Percentiles rank a stretch among this genome's conserved stretches.
Evolutionary conservation across 306 rosid genomes (phyloP).

Genomic region (Alnus glutinosa): DNA sequence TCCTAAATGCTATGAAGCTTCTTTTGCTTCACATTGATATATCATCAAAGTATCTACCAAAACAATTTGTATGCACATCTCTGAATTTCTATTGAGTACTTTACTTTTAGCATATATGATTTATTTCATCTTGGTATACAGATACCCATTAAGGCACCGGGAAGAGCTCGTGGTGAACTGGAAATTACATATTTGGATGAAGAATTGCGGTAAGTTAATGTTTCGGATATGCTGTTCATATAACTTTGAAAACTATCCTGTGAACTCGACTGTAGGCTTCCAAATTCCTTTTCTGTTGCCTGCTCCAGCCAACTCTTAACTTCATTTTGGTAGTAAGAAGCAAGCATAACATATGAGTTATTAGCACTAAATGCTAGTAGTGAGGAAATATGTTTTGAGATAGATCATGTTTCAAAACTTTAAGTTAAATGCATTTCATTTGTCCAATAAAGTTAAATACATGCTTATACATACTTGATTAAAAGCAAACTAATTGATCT

Average conservation of each 20-base stretch:
- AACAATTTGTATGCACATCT: constrained; percentile 2
- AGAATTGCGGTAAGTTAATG: constrained; percentile 70
- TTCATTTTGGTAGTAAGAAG: background rate
- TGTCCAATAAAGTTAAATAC: too few species aligned
- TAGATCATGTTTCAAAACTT: background rate
- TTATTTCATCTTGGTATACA: constrained; percentile 34
- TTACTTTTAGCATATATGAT: background rate
- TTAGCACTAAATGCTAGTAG: background rate
- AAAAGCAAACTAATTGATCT: background rate
- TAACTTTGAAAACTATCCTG: background rate
- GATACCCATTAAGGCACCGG: constrained; percentile 95
- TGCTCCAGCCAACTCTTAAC: background rate
- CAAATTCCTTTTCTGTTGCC: background rate
- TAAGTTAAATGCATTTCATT: background rate
- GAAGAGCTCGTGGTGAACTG: constrained; percentile 79
- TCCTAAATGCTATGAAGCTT: background rate
- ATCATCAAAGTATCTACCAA: background rate
- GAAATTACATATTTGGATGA: constrained; percentile 87
- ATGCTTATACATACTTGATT: too few species aligned
- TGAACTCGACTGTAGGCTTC: background rate
- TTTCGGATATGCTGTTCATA: constrained; percentile 14
- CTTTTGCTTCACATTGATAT: background rate
- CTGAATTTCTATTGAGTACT: constrained; percentile 17
- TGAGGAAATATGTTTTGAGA: background rate
- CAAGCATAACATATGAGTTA: background rate